Base-by-base conservation (phyloP, 345 rosid species). In the Mangifera indica region DNA sequence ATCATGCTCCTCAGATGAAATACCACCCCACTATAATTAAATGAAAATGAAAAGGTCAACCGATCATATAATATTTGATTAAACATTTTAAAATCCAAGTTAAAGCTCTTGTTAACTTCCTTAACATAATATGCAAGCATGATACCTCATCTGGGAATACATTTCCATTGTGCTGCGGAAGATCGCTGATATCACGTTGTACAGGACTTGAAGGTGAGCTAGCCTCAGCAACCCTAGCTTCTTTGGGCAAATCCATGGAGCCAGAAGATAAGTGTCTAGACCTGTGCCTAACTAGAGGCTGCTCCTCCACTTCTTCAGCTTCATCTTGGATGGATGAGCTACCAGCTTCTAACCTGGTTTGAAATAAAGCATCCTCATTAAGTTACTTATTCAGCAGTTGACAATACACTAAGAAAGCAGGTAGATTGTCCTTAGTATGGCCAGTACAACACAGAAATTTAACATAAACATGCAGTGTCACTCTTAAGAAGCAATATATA, bases 1-100 rank as follows among this genome's bases (percentile, higher is more conserved):
- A 83, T 93, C 99, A 77, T 93, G 99, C 78, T 96, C 99, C 88
- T 81, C 89, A 1, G 99, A 91, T 59, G 99, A 96, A 68, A 96
- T 89, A 87, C 98, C 97, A 74, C 99, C 99, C 98, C 99, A 96
- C 99, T 95, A 66, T 20, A 55, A 74, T 74, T 60, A 46, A 72
- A 25, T 44, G 73, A 70, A 61, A 60, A 74, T 37, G 34, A 59
- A 80, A 49, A 63, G 51, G 74, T 49, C 45, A 59, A 76, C 37
- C n/a, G 25, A 67, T 58, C 52, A 70, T 22, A 29, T 34, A 72
- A 63, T 45, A 53, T 45, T 3, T 42, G 59, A 10, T 48, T 37
- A 13, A 20, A 18, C 32, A 12, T 4, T 4, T 54, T 26, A 63
- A 18, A 9, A 54, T 60, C 32, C 13, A 21, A 55, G 49, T 51